Percentiles rank a stretch among this genome's conserved stretches.
These are phyloP conservation scores for Didymella segeticola DNA, from an alignment of 2,329 filamentous ascomycete species.

Conservation along the genomic window DNA sequence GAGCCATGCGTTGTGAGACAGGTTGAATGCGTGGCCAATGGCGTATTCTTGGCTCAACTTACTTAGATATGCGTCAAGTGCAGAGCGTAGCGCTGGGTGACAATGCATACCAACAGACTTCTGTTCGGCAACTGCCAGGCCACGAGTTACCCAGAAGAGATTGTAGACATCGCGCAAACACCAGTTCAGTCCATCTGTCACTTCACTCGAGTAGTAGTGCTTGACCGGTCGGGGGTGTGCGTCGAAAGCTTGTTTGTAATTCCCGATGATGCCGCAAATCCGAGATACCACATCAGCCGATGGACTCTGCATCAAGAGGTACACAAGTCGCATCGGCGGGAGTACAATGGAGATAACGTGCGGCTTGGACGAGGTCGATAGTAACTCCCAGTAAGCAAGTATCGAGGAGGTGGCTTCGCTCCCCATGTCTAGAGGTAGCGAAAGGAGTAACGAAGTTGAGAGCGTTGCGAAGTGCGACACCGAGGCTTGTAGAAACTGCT, in stretches of 20 bases:
- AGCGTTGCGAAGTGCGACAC: constrained; percentile 40
- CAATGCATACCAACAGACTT: constrained; percentile 64
- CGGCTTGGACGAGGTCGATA: constrained; percentile 51
- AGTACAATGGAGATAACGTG: constrained; percentile 67
- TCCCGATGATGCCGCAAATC: constrained; percentile 71
- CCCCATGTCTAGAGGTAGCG: constrained; percentile 30
- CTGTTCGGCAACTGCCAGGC: constrained; percentile 69
- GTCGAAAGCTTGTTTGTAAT: constrained; percentile 78
- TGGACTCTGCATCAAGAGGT: constrained; percentile 71
- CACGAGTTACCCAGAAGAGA: constrained; percentile 77
- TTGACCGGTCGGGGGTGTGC: constrained; percentile 58
- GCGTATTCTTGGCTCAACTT: constrained; percentile 47
- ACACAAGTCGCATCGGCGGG: constrained; percentile 71
- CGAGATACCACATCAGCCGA: constrained; percentile 71
- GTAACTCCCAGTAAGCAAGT: constrained; percentile 73
- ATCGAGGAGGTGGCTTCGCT: constrained; percentile 57
- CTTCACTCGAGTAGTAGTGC: constrained; percentile 39
- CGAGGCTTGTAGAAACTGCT: constrained; percentile 45
- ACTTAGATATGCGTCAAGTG: constrained; percentile 52
- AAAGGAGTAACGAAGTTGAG: constrained; percentile 40
- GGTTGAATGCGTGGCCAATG: constrained; percentile 53
- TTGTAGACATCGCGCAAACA: constrained; percentile 90
- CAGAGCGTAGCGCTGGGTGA: constrained; percentile 52
- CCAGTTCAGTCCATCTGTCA: constrained; percentile 72
- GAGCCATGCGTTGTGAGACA: constrained; percentile 56